A percentile compares a stretch with the other conserved stretches of the same genome.
These are phyloP conservation scores for Cytospora schulzeri DNA, from an alignment of 2,329 filamentous ascomycete species.

Conservation along the genomic window DNA sequence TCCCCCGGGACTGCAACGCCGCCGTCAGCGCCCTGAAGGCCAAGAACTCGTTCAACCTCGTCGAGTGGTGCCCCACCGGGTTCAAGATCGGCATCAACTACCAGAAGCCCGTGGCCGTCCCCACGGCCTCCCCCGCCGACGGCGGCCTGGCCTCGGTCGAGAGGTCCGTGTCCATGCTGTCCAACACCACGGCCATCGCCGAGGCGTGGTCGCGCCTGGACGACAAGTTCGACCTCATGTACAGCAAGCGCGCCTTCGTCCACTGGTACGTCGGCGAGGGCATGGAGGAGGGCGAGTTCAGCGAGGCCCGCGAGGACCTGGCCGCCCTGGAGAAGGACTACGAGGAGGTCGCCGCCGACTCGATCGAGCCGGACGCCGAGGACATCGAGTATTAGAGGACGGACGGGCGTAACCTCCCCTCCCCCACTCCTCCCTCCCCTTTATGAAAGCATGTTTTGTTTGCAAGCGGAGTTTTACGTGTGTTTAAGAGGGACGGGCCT, in stretches of 20 bases:
- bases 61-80: constrained; percentile 75
- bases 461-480: constrained; percentile 18
- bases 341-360: constrained; percentile 80
- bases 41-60: constrained; percentile 72
- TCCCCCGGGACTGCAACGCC: constrained; percentile 69
- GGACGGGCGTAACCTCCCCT: too few relatives aligned
- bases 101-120: constrained; percentile 66
- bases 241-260: constrained; percentile 75
- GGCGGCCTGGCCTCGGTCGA: constrained; percentile 64
- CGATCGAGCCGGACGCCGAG: constrained; percentile 63
- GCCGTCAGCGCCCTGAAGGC: constrained; percentile 70
- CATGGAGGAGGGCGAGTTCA: constrained; percentile 92
- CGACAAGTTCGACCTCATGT: constrained; percentile 78
- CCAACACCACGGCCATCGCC: constrained; percentile 74
- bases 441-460: constrained; percentile 17
- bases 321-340: constrained; percentile 86
- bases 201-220: constrained; percentile 74
- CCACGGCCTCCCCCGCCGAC: constrained; percentile 52
- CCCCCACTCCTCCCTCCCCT: not conserved
- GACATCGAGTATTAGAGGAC: constrained; percentile 75
- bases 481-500: constrained; percentile 12
- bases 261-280: constrained; percentile 86
- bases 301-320: constrained; percentile 82
- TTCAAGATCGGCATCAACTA: constrained; percentile 79
- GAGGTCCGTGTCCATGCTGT: constrained; percentile 70